Percentiles rank a stretch among this genome's conserved stretches.
Evolutionary conservation across 805 yeast genomes (phyloP).

Genomic region (Myxozyma kluyveri): DNA sequence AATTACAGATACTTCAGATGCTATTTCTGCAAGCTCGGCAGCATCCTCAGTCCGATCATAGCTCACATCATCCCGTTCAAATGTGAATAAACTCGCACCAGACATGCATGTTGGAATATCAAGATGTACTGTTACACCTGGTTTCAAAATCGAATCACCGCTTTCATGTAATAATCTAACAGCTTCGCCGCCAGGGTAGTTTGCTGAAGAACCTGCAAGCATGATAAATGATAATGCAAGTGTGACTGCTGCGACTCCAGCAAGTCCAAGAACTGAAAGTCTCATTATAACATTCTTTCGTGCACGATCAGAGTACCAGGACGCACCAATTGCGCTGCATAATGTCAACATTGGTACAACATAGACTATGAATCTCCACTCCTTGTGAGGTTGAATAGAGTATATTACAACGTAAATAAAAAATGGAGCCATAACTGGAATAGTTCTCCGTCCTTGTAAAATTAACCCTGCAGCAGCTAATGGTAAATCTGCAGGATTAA

Average conservation of each 20-base stretch:
- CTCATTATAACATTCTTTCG: conserved; percentile 33
- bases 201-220: conserved; percentile 63
- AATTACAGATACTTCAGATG: conserved; percentile 53
- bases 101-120: conserved; percentile 84
- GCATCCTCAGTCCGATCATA: conserved; percentile 77
- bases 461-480: conserved; percentile 48
- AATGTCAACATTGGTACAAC: conserved; percentile 65
- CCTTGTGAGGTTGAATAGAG: conserved; percentile 88
- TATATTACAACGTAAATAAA: conserved; percentile 56
- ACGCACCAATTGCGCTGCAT: conserved; percentile 61
- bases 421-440: conserved; percentile 48
- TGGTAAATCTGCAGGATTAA: conserved; percentile 38
- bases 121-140: conserved; percentile 55
- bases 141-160: conserved; percentile 16
- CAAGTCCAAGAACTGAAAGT: conserved; percentile 37
- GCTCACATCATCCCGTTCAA: conserved; percentile 42
- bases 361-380: conserved; percentile 87
- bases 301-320: conserved; percentile 24
- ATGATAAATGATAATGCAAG: conserved; percentile 38
- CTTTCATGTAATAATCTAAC: conserved; percentile 51
- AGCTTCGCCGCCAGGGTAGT: conserved; percentile 90
- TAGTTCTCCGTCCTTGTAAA: conserved; percentile 36
- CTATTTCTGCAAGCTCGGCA: conserved; percentile 40
- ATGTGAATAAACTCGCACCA: conserved; percentile 75
- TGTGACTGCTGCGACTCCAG: conserved; percentile 38